A percentile compares a stretch with the other conserved stretches of the same genome.
These are phyloP conservation scores for Stentor coeruleus DNA, from an alignment of 73 alveolate species.

Conservation along the genomic window DNA sequence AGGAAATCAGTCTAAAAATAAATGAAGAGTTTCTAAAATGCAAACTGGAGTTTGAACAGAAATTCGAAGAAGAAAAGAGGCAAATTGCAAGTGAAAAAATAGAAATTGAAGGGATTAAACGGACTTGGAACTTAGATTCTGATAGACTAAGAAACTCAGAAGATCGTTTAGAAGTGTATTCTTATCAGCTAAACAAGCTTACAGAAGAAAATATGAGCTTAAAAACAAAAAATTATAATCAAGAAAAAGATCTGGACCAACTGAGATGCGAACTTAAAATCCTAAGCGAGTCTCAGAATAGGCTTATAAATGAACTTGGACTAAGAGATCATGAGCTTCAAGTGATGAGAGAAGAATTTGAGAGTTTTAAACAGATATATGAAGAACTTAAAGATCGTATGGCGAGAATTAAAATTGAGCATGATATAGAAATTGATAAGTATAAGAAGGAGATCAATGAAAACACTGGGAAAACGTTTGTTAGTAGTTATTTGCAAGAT, in stretches of 20 bases:
- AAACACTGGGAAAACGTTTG: neutral
- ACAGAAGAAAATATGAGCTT: slow-evolving; percentile 27
- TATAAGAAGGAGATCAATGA: neutral
- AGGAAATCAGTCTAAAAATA: slow-evolving; percentile 28
- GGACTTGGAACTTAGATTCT: slow-evolving; percentile 34
- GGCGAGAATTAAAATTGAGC: neutral
- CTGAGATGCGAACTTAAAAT: slow-evolving; percentile 36
- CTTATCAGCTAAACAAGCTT: slow-evolving; percentile 30
- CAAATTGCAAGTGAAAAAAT: slow-evolving; percentile 37
- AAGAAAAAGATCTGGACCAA: slow-evolving; percentile 33
- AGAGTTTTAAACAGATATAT: neutral
- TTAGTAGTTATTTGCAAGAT: neutral
- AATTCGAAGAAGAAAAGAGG: slow-evolving; percentile 41
- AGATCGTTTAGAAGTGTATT: slow-evolving; percentile 28
- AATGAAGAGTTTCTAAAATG: slow-evolving; percentile 36
- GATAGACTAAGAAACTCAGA: slow-evolving; percentile 37
- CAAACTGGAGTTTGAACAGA: slow-evolving; percentile 45
- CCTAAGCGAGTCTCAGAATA: slow-evolving; percentile 33
- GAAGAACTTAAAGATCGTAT: neutral
- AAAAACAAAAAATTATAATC: slow-evolving; percentile 31
- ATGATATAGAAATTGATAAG: neutral
- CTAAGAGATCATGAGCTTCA: neutral
- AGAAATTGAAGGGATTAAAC: slow-evolving; percentile 54
- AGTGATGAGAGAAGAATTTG: neutral
- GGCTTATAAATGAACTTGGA: slow-evolving; percentile 27